Evolutionary conservation across 1,284 basidiomycete species (phyloP).

Genomic region (Melampsora abietis-canadensis): DNA sequence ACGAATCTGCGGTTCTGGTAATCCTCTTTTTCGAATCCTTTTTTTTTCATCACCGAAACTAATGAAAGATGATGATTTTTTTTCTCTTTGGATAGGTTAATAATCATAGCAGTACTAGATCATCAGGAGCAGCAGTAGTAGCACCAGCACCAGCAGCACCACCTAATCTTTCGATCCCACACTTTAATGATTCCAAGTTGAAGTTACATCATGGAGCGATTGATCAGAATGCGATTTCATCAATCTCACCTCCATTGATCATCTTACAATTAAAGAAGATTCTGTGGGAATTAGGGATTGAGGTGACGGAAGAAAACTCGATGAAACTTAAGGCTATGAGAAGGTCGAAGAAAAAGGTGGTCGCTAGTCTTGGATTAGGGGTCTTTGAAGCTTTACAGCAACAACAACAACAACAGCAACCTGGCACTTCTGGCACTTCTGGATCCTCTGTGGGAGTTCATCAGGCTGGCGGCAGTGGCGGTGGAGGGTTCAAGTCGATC

Average conservation of each 20-base stretch:
- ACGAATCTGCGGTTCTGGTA: not conserved
- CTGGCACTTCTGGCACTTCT: constrained; percentile 56
- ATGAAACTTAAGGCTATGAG: constrained; percentile 61
- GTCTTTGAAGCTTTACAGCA: constrained; percentile 54
- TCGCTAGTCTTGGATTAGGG: constrained; percentile 40
- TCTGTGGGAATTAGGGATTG: constrained; percentile 83
- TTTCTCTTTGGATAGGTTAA: no score
- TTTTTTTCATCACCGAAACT: no score
- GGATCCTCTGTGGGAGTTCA: not conserved
- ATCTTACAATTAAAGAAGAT: constrained; percentile 77
- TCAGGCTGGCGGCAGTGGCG: not conserved
- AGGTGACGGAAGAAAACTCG: constrained; percentile 78
- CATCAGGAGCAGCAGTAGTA: no score
- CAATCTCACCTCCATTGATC: constrained; percentile 75
- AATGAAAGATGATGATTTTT: no score
- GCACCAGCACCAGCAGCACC: no score
- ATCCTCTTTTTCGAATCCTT: no score
- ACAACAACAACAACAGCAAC: constrained; percentile 46
- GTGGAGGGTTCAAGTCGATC: constrained; percentile 29
- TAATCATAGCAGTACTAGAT: no score
- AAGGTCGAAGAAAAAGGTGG: constrained; percentile 52
- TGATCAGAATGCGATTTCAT: constrained; percentile 86
- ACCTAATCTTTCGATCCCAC: no score
- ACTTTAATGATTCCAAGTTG: constrained; percentile 63
- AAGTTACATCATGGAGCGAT: constrained; percentile 87